Conservation (phyloP, 805 yeast genomes). For the Monosporozyma siamensis region DNA sequence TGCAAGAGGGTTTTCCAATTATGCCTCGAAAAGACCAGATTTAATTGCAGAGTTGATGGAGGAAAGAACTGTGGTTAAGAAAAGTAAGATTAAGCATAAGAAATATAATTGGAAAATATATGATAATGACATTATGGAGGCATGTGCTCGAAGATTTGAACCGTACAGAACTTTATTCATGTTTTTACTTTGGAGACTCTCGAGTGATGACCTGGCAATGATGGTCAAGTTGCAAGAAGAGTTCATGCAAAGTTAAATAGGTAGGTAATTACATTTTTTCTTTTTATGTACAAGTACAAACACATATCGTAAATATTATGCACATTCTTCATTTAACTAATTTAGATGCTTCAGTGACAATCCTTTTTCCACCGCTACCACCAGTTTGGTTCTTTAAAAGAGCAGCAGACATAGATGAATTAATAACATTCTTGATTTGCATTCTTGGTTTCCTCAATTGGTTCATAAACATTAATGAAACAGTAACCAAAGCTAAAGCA, state of each 20-base stretch:
- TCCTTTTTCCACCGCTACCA: constrained; percentile 21
- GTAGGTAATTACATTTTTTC: constrained; percentile 2
- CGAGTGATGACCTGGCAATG: constrained; percentile 39
- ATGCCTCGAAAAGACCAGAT: constrained; percentile 46
- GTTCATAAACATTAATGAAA: constrained; percentile 54
- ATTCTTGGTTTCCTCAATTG: constrained; percentile 51
- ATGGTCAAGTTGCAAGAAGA: constrained; percentile 25
- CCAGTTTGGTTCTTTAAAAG: not conserved
- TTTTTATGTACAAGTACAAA: too few relatives aligned
- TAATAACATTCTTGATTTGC: constrained; percentile 31
- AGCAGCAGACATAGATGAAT: constrained; percentile 4
- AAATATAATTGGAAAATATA: constrained; percentile 58
- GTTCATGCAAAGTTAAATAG: constrained; percentile 8
- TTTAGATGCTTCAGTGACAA: constrained; percentile 32
- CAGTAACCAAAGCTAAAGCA: constrained; percentile 78
- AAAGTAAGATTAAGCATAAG: constrained; percentile 31
- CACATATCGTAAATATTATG: too few relatives aligned
- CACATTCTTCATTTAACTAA: constrained; percentile 9
- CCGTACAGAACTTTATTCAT: constrained; percentile 65
- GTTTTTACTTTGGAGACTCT: constrained; percentile 65
- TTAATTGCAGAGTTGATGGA: constrained; percentile 38
- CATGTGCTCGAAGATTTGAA: constrained; percentile 45
- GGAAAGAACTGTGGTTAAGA: constrained; percentile 30
- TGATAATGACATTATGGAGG: constrained; percentile 48
- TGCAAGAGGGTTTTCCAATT: constrained; percentile 67